Base-by-base conservation (phyloP, 345 rosid species). In the Moringa oleifera region DNA sequence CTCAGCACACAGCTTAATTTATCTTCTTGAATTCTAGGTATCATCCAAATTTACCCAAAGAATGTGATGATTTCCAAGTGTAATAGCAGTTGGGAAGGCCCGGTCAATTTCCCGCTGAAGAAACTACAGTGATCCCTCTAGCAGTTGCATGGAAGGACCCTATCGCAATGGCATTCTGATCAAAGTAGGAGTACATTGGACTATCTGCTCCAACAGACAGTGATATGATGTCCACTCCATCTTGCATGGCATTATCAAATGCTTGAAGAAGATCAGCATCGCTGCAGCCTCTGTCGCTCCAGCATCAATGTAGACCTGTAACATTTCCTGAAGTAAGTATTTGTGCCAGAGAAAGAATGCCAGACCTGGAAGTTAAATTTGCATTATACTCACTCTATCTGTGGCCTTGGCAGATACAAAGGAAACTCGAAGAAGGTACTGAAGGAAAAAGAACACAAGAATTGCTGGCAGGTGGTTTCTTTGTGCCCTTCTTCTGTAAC, bases 261-360 rank as follows among this genome's bases (percentile, higher is more conserved):
- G 85, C 90, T 61, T 85, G 82, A 18, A 86, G 22, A 18, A 84
- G 63, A 64, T 82, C 93, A 11, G 82, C 78, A 61, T 79, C 77
- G 13, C 68, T 36, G 65, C 96, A 89, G 20, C 33, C 8, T 28
- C 33, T 28, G n/a, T 28, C 33, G 3, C 33, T 28, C 33, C 33
- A 3, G 8, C 3, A 28, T 28, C 33, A 54, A 71, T 68, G 49
- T 74, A 56, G 23, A 71, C 74, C 79, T 74, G 47, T n/a, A n/a
- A 63, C 59, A 63, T 18, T 63, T 41, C 19, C 23, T 28, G n/a
- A 54, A 31, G 31, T 37, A 28, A 37, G 59, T 63, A 58, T 53
- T 11, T 5, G 22, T 23, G 37, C 17, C 9, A 53, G 45, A 53
- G 23, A 9, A 13, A 58, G 2, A 18, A 31, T n/a, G 0, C 18